Evolutionary conservation across 495 filamentous ascomycete genomes (phyloP).

Genomic region (Hypoxylon perforatum): DNA sequence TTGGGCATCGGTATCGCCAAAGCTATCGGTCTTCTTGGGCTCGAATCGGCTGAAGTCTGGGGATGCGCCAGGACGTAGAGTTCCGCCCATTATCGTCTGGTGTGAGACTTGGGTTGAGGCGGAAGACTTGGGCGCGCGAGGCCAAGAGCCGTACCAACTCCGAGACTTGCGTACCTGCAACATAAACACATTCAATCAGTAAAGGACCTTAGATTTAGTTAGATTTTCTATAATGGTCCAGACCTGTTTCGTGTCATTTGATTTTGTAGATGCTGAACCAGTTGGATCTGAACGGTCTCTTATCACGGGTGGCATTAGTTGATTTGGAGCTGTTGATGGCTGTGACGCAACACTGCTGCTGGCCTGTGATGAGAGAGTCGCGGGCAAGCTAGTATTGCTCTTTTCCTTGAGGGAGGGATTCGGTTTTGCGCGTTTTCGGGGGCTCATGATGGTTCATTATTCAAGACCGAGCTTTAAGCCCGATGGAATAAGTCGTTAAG

Average conservation of each 20-base stretch:
- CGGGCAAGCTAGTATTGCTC: conserved; percentile 49
- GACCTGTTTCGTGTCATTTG: conserved; percentile 35
- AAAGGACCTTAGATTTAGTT: conserved; percentile 17
- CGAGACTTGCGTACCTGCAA: conserved; percentile 64
- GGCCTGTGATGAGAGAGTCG: conserved; percentile 41
- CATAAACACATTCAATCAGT: conserved; percentile 26
- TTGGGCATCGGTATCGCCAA: conserved; percentile 35
- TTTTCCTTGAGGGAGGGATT: conserved; percentile 56
- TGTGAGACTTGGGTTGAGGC: conserved; percentile 80
- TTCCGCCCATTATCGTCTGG: conserved; percentile 76
- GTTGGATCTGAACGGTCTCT: conserved; percentile 28
- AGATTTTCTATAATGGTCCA: conserved; percentile 13
- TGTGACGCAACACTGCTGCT: conserved; percentile 49
- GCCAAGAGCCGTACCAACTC: conserved; percentile 76
- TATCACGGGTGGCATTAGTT: conserved; percentile 33
- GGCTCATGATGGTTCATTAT: conserved; percentile 57
- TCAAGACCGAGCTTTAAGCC: background rate
- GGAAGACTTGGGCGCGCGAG: conserved; percentile 71
- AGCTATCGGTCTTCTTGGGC: conserved; percentile 48
- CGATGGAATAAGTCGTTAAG: conserved; percentile 6
- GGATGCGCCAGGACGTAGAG: conserved; percentile 48
- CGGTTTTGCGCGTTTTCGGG: conserved; percentile 72
- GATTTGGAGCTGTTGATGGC: conserved; percentile 17
- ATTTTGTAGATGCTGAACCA: conserved; percentile 16
- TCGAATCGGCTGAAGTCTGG: conserved; percentile 62